Conservation (phyloP, 2,329 filamentous ascomycete species). For the Madurella fahalii region DNA sequence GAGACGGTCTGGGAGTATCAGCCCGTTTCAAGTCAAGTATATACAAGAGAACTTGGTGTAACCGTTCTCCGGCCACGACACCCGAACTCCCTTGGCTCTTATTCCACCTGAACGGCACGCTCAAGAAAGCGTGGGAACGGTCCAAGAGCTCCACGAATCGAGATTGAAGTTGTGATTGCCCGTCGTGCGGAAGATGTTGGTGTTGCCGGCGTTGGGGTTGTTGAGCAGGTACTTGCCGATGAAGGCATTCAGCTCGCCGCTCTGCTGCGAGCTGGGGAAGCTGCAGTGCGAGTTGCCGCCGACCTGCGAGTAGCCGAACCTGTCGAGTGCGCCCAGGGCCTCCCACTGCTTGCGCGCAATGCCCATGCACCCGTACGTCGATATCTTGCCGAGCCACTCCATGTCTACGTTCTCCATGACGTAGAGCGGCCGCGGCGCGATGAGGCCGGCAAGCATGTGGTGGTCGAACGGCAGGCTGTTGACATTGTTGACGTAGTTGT, state of each 20-base stretch:
- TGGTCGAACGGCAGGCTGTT: slow-evolving; percentile 48
- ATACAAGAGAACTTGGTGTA: not conserved
- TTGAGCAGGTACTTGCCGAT: slow-evolving; percentile 45
- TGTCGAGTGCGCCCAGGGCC: slow-evolving; percentile 43
- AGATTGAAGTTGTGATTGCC: slow-evolving; percentile 21
- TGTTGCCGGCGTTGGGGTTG: slow-evolving; percentile 18
- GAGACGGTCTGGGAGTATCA: not conserved
- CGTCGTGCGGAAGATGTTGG: slow-evolving; percentile 21
- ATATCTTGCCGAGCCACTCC: slow-evolving; percentile 48
- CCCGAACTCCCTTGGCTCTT: not conserved
- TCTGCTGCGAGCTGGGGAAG: slow-evolving; percentile 42
- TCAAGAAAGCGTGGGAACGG: slow-evolving; percentile 19
- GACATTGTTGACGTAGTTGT: slow-evolving; percentile 48
- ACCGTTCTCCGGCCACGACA: too few species aligned
- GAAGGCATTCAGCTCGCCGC: slow-evolving; percentile 44
- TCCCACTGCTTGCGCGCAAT: slow-evolving; percentile 44
- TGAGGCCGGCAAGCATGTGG: slow-evolving; percentile 48
- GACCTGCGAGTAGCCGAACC: slow-evolving; percentile 47
- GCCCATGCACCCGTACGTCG: slow-evolving; percentile 48
- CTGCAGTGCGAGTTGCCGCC: slow-evolving; percentile 47
- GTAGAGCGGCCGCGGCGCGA: slow-evolving; percentile 47
- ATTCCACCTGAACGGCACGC: not conserved
- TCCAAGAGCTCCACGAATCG: slow-evolving; percentile 23
- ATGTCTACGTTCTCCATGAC: slow-evolving; percentile 48
- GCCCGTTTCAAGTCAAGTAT: not conserved